A percentile compares a stretch with the other conserved stretches of the same genome.
These are phyloP conservation scores for Petrea volubilis DNA, from an alignment of 257 asterid species.

Conservation along the genomic window DNA sequence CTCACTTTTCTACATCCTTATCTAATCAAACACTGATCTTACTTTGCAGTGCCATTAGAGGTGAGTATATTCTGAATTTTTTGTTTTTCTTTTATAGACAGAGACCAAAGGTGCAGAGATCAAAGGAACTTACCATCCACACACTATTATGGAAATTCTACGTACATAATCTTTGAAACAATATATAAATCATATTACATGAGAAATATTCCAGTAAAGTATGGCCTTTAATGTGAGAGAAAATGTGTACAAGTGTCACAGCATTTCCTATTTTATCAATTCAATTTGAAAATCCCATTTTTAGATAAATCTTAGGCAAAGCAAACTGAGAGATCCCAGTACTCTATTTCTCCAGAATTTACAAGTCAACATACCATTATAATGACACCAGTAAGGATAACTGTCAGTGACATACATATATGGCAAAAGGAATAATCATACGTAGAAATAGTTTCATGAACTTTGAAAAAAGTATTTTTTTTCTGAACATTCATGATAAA, in stretches of 20 bases:
- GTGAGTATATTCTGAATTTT: neutral
- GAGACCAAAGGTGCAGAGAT: neutral
- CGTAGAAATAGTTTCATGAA: neutral
- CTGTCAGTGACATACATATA: neutral
- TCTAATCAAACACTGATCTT: neutral
- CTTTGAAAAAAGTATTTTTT: neutral
- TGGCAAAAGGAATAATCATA: constrained; percentile 17
- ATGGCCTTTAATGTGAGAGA: neutral
- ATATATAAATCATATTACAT: neutral
- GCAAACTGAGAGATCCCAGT: constrained; percentile 9
- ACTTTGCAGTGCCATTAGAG: neutral
- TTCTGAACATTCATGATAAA: constrained; percentile 15
- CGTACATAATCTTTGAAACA: neutral
- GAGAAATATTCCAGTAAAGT: neutral
- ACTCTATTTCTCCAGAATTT: neutral
- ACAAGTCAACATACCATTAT: neutral
- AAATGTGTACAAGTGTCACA: neutral
- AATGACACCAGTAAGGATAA: constrained; percentile 1
- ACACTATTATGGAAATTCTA: neutral
- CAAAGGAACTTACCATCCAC: neutral
- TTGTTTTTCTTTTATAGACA: neutral
- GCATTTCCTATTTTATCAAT: neutral
- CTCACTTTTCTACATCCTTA: neutral
- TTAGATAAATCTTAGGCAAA: neutral
- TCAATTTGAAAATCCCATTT: constrained; percentile 3